These are phyloP conservation scores for Salix caprea DNA, from an alignment of 345 rosid genomes.

Conservation along the genomic window DNA sequence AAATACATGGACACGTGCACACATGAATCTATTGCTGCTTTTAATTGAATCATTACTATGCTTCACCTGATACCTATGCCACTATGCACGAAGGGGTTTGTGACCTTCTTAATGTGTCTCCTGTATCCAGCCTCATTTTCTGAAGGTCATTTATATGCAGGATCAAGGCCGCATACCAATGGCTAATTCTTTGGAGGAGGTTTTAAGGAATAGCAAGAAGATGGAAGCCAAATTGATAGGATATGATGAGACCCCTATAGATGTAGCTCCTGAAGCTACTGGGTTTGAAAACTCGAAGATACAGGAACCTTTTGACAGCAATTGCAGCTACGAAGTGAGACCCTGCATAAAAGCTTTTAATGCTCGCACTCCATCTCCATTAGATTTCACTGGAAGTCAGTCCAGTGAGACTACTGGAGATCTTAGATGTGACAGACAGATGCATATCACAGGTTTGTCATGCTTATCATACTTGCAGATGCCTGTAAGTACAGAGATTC, in stretches of 20 bases:
- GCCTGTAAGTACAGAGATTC: neutral
- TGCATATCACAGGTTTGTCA: constrained; percentile 18
- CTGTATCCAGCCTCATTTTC: neutral
- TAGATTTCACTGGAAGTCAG: constrained; percentile 15
- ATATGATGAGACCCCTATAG: constrained; percentile 61
- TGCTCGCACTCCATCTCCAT: constrained; percentile 6
- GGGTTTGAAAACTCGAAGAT: constrained; percentile 28
- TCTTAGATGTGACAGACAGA: constrained; percentile 9
- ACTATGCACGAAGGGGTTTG: no score
- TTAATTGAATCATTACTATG: no score
- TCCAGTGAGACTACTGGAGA: constrained; percentile 11
- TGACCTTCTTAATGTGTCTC: neutral
- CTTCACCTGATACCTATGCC: no score
- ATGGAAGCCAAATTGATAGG: constrained; percentile 72
- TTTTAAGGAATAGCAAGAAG: constrained; percentile 45
- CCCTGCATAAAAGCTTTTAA: constrained; percentile 20
- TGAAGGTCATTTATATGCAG: constrained; percentile 33
- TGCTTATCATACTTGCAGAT: neutral
- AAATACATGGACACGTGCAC: no score
- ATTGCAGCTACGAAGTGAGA: constrained; percentile 16
- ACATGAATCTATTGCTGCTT: no score
- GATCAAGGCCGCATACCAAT: constrained; percentile 45
- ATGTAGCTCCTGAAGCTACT: constrained; percentile 21
- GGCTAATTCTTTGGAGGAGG: constrained; percentile 49
- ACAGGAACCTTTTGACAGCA: constrained; percentile 18